phyloP scores from a whole-genome alignment of 495 filamentous ascomycete genomes.

The Podospora sp. region DNA sequence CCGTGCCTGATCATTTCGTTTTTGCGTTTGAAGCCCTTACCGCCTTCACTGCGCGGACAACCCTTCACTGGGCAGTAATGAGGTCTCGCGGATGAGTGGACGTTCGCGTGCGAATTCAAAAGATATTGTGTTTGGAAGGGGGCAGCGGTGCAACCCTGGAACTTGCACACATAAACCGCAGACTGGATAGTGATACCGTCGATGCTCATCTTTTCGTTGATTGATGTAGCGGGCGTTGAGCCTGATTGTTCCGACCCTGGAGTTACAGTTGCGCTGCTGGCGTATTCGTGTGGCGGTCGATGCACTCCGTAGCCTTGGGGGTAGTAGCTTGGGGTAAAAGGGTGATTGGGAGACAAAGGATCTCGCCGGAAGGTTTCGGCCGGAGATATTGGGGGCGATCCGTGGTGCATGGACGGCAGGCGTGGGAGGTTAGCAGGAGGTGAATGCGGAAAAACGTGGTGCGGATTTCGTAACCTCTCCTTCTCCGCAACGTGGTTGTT shows the following conservation, averaged over 20 bases:
- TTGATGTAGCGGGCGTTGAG: slow-evolving; percentile 43
- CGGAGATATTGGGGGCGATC: slow-evolving; percentile 43
- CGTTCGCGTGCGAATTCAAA: slow-evolving; percentile 92
- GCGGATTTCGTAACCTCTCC: slow-evolving; percentile 37
- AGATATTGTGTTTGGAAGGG: slow-evolving; percentile 89
- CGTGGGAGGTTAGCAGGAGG: slow-evolving; percentile 28
- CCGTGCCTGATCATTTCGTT: slow-evolving; percentile 99
- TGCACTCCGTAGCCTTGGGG: slow-evolving; percentile 23
- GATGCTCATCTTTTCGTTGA: slow-evolving; percentile 55
- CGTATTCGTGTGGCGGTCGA: slow-evolving; percentile 25
- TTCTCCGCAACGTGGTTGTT: slow-evolving; percentile 56
- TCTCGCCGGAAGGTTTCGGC: slow-evolving; percentile 31
- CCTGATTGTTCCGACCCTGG: slow-evolving; percentile 36
- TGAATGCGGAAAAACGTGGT: slow-evolving; percentile 27
- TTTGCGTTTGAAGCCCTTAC: slow-evolving; percentile 97
- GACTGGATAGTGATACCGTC: slow-evolving; percentile 48
- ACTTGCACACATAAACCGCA: slow-evolving; percentile 33
- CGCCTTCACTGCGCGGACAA: slow-evolving; percentile 78
- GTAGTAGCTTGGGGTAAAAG: slow-evolving; percentile 20
- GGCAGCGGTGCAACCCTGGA: slow-evolving; percentile 69
- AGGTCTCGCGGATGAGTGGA: slow-evolving; percentile 86
- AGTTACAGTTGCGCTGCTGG: slow-evolving; percentile 36
- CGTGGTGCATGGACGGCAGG: slow-evolving; percentile 31
- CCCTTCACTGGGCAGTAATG: slow-evolving; percentile 86
- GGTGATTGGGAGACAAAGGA: slow-evolving; percentile 29